Percentiles rank a stretch among this genome's conserved stretches.
Evolutionary conservation across 305 asterid species (phyloP).

Genomic region (Petunia hybrid): DNA sequence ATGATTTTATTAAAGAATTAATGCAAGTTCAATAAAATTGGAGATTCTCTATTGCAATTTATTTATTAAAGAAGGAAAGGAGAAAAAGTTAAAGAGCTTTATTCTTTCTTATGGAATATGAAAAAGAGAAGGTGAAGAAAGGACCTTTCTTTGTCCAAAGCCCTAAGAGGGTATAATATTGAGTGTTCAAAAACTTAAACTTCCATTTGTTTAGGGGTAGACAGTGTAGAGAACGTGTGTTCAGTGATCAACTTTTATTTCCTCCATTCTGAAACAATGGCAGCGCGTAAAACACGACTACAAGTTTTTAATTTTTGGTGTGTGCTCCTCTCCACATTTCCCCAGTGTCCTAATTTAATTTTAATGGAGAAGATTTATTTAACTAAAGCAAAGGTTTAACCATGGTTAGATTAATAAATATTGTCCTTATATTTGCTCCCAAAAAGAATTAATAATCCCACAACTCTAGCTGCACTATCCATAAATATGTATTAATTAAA

Average conservation of each 20-base stretch:
- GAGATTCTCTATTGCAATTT: background rate
- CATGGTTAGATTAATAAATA: too few species aligned
- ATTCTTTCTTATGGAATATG: background rate
- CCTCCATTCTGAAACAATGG: background rate
- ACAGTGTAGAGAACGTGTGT: constrained; percentile 22
- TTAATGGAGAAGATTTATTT: too few species aligned
- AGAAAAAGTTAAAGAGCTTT: background rate
- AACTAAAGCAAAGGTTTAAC: too few species aligned
- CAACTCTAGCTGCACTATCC: too few species aligned
- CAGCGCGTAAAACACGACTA: background rate
- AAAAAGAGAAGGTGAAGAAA: background rate
- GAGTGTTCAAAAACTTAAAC: background rate
- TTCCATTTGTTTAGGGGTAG: background rate
- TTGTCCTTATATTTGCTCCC: too few species aligned
- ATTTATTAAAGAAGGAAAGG: background rate
- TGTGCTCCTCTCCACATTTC: too few species aligned
- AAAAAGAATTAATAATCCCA: too few species aligned
- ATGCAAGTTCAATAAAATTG: background rate
- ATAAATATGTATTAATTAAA: too few species aligned
- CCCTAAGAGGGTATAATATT: background rate
- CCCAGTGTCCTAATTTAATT: too few species aligned
- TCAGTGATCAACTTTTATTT: background rate
- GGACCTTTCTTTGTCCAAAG: constrained; percentile 13
- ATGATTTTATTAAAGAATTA: background rate
- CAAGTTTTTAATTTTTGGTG: background rate